A percentile compares a stretch with the other conserved stretches of the same genome.
These are phyloP conservation scores for Fusarium sublunatum DNA, from an alignment of 2,329 filamentous ascomycete species.

Conservation along the genomic window DNA sequence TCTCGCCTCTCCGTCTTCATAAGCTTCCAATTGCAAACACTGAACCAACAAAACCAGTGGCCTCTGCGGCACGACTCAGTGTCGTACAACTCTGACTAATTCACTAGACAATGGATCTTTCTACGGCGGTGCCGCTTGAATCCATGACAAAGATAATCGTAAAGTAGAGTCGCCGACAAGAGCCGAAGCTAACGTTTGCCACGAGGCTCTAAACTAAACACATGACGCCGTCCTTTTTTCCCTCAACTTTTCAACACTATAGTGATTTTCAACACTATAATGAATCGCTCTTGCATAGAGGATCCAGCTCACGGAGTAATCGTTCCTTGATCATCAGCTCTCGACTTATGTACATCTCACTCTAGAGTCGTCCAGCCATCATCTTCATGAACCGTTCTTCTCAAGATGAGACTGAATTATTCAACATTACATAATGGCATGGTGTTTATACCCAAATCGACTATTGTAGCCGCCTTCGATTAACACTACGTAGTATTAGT, in stretches of 20 bases:
- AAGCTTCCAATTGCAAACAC: neutral
- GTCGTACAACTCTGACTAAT: neutral
- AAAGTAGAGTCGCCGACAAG: neutral
- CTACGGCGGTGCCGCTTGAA: neutral
- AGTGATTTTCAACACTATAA: neutral
- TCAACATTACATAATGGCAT: neutral
- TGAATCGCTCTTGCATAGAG: neutral
- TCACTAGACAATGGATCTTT: neutral
- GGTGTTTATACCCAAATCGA: neutral
- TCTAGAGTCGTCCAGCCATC: neutral
- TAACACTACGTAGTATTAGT: neutral
- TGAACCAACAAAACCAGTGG: constrained; percentile 6
- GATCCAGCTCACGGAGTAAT: neutral
- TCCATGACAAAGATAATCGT: neutral
- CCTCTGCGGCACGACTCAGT: constrained; percentile 4
- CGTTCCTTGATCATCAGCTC: neutral
- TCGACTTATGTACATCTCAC: neutral
- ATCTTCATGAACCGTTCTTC: neutral
- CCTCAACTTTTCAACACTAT: neutral
- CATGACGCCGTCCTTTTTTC: neutral
- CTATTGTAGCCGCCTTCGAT: neutral
- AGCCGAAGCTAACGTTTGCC: constrained; percentile 13
- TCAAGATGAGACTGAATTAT: too few relatives aligned
- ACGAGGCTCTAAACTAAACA: constrained; percentile 1
- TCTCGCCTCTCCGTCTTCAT: neutral